A percentile compares a stretch with the other conserved stretches of the same genome.
Conservation (phyloP, 1,139 yeast genomes). For the Maudiozyma humilis region DNA sequence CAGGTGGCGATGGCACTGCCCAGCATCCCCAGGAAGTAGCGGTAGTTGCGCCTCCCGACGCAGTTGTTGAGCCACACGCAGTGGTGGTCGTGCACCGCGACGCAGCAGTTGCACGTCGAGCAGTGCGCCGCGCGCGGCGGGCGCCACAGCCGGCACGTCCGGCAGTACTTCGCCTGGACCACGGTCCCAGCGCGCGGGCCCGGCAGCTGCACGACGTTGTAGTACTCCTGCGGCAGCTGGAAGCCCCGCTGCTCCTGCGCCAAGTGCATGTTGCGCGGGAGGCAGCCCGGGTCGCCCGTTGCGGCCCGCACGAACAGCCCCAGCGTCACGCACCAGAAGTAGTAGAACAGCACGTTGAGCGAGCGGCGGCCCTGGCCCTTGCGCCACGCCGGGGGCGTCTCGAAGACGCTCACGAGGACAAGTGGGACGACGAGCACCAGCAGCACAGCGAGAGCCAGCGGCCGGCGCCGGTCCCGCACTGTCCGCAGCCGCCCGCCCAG, state of each 20-base stretch:
- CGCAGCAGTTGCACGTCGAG: constrained; percentile 55
- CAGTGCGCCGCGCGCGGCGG: constrained; percentile 72
- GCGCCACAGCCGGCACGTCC: constrained; percentile 57
- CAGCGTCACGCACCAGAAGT: constrained; percentile 46
- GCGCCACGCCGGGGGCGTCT: constrained; percentile 25
- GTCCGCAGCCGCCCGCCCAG: constrained; percentile 58
- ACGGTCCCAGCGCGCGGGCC: constrained; percentile 9
- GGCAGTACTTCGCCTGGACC: constrained; percentile 40
- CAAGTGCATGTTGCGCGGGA: constrained; percentile 63
- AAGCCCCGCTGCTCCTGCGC: constrained; percentile 33
- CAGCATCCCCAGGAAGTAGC: constrained; percentile 46
- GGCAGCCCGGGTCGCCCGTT: constrained; percentile 59
- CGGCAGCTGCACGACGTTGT: constrained; percentile 50
- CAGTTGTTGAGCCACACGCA: constrained; percentile 77
- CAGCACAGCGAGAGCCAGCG: constrained; percentile 33
- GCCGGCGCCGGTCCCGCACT: constrained; percentile 34
- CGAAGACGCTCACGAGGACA: constrained; percentile 44
- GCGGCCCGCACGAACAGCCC: constrained; percentile 47
- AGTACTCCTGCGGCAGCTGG: constrained; percentile 56
- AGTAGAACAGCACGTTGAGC: constrained; percentile 48
- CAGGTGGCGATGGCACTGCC: constrained; percentile 19
- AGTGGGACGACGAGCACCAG: constrained; percentile 39
- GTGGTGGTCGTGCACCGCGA: constrained; percentile 63
- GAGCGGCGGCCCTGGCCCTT: constrained; percentile 44
- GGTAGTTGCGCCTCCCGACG: constrained; percentile 63